phyloP scores from a whole-genome alignment of 441 rosid genomes.

The Pelargonium citronellum region DNA sequence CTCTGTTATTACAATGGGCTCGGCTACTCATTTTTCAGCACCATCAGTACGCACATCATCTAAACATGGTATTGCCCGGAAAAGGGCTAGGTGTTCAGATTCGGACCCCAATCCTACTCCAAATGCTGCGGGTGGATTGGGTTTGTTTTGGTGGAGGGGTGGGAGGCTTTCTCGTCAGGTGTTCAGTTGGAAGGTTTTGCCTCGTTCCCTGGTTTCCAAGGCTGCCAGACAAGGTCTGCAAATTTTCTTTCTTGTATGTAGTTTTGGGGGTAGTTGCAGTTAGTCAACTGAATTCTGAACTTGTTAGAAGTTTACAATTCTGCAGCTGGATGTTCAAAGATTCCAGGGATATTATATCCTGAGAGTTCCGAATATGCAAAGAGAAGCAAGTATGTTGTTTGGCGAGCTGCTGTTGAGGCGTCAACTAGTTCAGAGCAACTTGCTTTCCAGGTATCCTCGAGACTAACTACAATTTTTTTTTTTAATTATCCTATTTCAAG shows the following conservation, averaged over 20 bases:
- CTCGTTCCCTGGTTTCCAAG: constrained; percentile 55
- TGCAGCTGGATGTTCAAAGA: constrained; percentile 76
- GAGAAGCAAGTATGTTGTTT: constrained; percentile 70
- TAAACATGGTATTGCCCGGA: constrained; percentile 60
- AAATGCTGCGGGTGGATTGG: constrained; percentile 53
- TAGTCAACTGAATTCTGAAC: constrained; percentile 36
- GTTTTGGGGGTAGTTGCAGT: constrained; percentile 17
- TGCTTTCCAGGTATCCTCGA: constrained; percentile 61
- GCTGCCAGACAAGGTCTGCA: constrained; percentile 87
- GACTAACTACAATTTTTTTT: background rate
- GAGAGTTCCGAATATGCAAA: constrained; percentile 79
- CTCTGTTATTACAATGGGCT: constrained; percentile 55
- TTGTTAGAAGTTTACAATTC: constrained; percentile 38
- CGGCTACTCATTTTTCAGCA: constrained; percentile 61
- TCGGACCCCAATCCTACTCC: constrained; percentile 44
- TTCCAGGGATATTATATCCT: constrained; percentile 74
- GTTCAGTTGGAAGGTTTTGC: constrained; percentile 83
- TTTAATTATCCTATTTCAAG: background rate
- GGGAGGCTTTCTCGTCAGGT: constrained; percentile 68
- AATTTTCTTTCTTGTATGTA: constrained; percentile 27
- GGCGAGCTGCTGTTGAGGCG: constrained; percentile 96
- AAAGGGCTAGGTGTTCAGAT: constrained; percentile 46
- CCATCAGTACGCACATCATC: constrained; percentile 49
- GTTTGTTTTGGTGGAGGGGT: constrained; percentile 94
- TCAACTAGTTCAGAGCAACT: constrained; percentile 73